Conservation (phyloP, 441 rosid genomes). For the Erodium moschatum region DNA sequence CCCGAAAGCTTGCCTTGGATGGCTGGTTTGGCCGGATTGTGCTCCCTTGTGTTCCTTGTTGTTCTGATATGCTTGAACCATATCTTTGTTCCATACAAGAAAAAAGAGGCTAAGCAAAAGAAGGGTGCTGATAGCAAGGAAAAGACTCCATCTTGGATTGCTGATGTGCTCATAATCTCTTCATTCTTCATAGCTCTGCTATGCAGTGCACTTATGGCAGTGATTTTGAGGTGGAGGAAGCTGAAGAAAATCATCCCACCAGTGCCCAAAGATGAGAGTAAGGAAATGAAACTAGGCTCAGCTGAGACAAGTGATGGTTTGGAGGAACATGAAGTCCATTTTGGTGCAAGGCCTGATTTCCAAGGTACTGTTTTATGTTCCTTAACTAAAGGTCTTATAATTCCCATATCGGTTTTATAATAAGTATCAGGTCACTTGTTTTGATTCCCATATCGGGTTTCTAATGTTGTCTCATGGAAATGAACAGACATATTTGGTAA, state of each 20-base stretch:
- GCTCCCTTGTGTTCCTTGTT: slow-evolving; percentile 39
- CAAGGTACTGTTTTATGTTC: slow-evolving; percentile 37
- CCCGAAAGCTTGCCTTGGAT: slow-evolving; percentile 33
- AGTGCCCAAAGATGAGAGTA: slow-evolving; percentile 12
- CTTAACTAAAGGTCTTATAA: neutral
- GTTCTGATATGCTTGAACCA: slow-evolving; percentile 44
- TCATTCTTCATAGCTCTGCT: slow-evolving; percentile 18
- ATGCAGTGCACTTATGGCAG: slow-evolving; percentile 11
- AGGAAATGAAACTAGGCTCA: slow-evolving; percentile 20
- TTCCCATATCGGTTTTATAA: too few relatives aligned
- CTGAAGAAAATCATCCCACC: slow-evolving; percentile 17
- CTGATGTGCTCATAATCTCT: slow-evolving; percentile 16
- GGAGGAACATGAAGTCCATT: slow-evolving; percentile 52
- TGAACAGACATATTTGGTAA: slow-evolving; percentile 39
- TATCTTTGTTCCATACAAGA: slow-evolving; percentile 37
- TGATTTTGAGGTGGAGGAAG: slow-evolving; percentile 20
- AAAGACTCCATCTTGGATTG: slow-evolving; percentile 19
- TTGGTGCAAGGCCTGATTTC: slow-evolving; percentile 61
- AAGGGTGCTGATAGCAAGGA: slow-evolving; percentile 14
- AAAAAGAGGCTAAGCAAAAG: slow-evolving; percentile 23
- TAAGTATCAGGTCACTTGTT: too few relatives aligned
- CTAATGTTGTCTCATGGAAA: slow-evolving; percentile 4
- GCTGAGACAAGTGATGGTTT: slow-evolving; percentile 20
- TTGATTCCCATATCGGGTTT: too few relatives aligned
- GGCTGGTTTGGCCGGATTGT: slow-evolving; percentile 37